Percentiles rank a stretch among this genome's conserved stretches.
phyloP scores from a whole-genome alignment of 2,329 filamentous ascomycete genomes.

The Aspergillus puulaauensis region DNA sequence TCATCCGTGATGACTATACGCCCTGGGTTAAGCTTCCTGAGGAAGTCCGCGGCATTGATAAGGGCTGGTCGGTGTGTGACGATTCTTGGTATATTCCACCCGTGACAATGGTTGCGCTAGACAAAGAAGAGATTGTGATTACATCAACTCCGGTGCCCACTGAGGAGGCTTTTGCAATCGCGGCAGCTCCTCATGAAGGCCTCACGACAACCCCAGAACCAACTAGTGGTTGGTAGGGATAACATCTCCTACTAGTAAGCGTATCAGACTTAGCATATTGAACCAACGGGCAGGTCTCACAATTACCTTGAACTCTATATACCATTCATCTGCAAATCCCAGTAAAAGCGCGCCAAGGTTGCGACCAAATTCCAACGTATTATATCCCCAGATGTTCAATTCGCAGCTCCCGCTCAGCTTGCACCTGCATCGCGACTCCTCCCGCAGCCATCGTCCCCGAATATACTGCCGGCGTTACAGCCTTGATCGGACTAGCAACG shows the following conservation, averaged over 20 bases:
- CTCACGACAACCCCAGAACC: not conserved
- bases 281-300: not conserved
- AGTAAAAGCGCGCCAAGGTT: not conserved
- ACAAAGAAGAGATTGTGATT: not conserved
- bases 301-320: not conserved
- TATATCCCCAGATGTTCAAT: no score
- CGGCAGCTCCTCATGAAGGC: not conserved
- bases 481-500: constrained; percentile 1
- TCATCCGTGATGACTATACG: constrained; percentile 23
- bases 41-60: constrained; percentile 18
- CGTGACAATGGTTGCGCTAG: constrained; percentile 19
- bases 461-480: not conserved
- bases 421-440: not conserved
- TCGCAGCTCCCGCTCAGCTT: not conserved
- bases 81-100: constrained; percentile 23
- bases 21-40: constrained; percentile 22
- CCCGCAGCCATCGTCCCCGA: not conserved
- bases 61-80: constrained; percentile 19
- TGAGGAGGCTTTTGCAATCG: not conserved
- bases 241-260: not conserved
- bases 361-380: not conserved
- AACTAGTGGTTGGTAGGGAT: constrained; percentile 2
- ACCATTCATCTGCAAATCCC: not conserved
- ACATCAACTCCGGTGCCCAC: constrained; percentile 19
- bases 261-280: not conserved